Conservation (phyloP, 169 alveolate species). For the Eimeria falciformis region DNA sequence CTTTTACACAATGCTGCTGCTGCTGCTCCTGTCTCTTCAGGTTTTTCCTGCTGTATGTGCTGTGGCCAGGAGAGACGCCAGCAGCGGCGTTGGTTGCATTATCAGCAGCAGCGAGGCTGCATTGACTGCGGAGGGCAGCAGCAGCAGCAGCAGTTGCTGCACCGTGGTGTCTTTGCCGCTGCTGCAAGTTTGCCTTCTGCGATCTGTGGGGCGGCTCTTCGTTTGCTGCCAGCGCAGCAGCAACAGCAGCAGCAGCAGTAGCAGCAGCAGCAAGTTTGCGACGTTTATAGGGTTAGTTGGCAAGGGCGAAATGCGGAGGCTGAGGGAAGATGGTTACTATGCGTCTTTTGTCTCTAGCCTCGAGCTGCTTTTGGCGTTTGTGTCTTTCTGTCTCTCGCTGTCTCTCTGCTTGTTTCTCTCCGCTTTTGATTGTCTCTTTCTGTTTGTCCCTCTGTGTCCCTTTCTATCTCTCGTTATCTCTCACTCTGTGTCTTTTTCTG, state of each 20-base stretch:
- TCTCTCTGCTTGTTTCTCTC: too few relatives aligned
- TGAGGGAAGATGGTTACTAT: too few relatives aligned
- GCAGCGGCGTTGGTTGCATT: neutral
- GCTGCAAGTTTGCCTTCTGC: neutral
- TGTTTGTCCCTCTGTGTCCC: too few relatives aligned
- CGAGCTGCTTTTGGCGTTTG: too few relatives aligned
- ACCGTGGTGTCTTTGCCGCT: neutral
- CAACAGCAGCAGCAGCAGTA: slow-evolving; percentile 19
- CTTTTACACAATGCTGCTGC: neutral
- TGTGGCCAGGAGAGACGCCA: neutral
- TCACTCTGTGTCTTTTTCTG: too few relatives aligned
- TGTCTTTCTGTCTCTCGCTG: too few relatives aligned
- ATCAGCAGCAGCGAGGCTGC: neutral
- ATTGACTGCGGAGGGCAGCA: neutral
- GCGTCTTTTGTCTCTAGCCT: too few relatives aligned
- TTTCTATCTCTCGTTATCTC: too few relatives aligned
- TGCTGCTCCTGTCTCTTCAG: neutral
- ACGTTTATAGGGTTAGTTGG: neutral
- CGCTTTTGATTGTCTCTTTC: too few relatives aligned
- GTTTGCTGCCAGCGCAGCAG: neutral
- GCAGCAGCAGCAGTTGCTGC: slow-evolving; percentile 58
- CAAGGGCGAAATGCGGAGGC: too few relatives aligned
- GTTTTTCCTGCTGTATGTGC: neutral
- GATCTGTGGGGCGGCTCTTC: neutral
- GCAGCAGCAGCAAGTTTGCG: neutral